These are phyloP conservation scores for Yamadazyma phyllophila DNA, from an alignment of 805 yeast genomes.

Conservation along the genomic window DNA sequence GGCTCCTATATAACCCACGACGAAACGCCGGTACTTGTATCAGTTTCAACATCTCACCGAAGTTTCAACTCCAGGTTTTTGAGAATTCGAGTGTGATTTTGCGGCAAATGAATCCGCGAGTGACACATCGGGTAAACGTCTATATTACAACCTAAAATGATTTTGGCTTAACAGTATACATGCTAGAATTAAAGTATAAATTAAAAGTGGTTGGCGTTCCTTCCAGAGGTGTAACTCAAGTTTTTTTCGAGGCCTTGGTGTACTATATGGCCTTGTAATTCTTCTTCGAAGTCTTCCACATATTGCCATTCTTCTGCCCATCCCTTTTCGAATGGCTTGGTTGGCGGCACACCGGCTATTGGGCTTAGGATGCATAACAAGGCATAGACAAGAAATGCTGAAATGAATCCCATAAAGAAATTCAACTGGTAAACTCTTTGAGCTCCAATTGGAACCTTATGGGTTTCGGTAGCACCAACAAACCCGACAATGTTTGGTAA, in stretches of 20 bases:
- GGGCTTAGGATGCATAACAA: constrained; percentile 54
- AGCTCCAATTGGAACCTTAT: constrained; percentile 73
- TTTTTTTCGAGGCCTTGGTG: constrained; percentile 18
- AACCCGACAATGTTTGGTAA: constrained; percentile 85
- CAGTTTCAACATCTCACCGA: not conserved
- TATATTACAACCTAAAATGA: too few relatives aligned
- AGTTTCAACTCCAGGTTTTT: not conserved
- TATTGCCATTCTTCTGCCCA: constrained; percentile 65
- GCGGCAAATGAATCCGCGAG: not conserved
- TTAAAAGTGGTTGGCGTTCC: not conserved
- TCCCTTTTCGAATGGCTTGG: constrained; percentile 46
- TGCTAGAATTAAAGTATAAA: not conserved
- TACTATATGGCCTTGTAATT: constrained; percentile 28
- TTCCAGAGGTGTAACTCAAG: constrained; percentile 15
- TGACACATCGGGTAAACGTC: too few relatives aligned
- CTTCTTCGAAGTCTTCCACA: constrained; percentile 60
- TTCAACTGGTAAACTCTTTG: constrained; percentile 67
- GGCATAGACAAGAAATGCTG: constrained; percentile 56
- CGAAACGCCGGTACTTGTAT: not conserved
- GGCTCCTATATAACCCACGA: not conserved
- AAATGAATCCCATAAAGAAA: constrained; percentile 72
- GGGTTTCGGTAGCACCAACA: constrained; percentile 76
- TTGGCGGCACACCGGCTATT: constrained; percentile 34
- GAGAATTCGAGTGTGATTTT: not conserved
- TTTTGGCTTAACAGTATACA: too few relatives aligned